Conservation (phyloP, 2,329 filamentous ascomycete species). For the Xylariaceae sp. region DNA sequence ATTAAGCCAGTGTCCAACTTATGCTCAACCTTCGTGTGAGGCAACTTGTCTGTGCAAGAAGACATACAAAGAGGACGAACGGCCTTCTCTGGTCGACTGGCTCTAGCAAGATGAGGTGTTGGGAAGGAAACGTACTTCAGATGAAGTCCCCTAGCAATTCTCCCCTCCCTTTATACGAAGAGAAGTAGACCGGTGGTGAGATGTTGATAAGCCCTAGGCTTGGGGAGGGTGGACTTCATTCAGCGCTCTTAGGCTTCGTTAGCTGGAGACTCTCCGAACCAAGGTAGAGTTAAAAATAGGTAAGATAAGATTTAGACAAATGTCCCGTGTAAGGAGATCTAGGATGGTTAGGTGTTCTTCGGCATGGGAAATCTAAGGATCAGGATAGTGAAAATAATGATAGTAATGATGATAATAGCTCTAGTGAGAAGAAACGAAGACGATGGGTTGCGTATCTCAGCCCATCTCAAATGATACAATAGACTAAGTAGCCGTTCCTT, state of each 20-base stretch:
- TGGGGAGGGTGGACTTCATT: not conserved
- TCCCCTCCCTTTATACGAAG: not conserved
- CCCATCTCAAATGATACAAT: not conserved
- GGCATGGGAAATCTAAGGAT: not conserved
- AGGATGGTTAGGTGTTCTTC: conserved; percentile 18
- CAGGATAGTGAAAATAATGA: not conserved
- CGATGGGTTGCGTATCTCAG: not conserved
- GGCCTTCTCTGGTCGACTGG: no score
- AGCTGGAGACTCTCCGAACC: not conserved
- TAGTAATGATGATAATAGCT: not conserved
- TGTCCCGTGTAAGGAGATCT: not conserved
- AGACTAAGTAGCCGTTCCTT: not conserved
- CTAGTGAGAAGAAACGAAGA: not conserved
- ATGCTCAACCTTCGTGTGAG: not conserved
- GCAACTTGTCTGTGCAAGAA: no score
- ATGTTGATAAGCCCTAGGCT: not conserved
- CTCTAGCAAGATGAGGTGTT: no score
- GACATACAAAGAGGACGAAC: no score
- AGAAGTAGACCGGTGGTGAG: not conserved
- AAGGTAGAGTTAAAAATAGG: not conserved
- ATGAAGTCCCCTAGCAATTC: no score
- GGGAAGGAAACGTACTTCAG: no score
- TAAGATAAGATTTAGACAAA: not conserved
- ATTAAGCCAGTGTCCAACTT: not conserved
- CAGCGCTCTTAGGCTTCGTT: not conserved